Evolutionary conservation across 768 basidiomycete genomes (phyloP).

Genomic region (Kwoniella heveanensis): DNA sequence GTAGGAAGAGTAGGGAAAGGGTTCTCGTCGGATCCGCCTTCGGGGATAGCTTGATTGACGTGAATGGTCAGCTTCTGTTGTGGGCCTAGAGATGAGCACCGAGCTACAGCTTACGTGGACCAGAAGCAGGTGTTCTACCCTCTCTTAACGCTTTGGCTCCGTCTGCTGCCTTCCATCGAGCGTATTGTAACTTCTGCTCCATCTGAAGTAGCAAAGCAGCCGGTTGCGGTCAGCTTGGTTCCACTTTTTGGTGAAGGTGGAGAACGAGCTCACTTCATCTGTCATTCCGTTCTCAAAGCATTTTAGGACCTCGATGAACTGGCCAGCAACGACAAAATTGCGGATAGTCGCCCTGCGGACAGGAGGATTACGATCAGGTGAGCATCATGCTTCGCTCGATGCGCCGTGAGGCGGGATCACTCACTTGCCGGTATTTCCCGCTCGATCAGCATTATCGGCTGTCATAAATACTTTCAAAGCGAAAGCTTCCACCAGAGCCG

Average conservation of each 20-base stretch:
- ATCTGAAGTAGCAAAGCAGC: constrained; percentile 59
- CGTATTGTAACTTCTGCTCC: constrained; percentile 85
- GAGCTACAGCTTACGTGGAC: constrained; percentile 67
- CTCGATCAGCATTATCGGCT: constrained; percentile 90
- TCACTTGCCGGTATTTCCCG: constrained; percentile 73
- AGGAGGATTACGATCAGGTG: background rate
- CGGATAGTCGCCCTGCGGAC: constrained; percentile 75
- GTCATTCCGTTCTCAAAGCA: constrained; percentile 55
- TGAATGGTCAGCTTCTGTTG: background rate
- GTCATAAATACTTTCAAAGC: constrained; percentile 81
- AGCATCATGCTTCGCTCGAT: no score
- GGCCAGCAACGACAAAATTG: constrained; percentile 91
- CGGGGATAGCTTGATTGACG: constrained; percentile 35
- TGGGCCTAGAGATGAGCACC: no score
- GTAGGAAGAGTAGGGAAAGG: constrained; percentile 36
- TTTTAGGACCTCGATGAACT: constrained; percentile 86
- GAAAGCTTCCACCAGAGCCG: constrained; percentile 93
- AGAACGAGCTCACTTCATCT: constrained; percentile 49
- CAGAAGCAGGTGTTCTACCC: constrained; percentile 78
- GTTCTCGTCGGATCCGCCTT: constrained; percentile 18
- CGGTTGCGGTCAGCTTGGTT: constrained; percentile 6
- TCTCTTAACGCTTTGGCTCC: constrained; percentile 94
- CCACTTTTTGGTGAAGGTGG: background rate
- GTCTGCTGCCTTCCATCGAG: constrained; percentile 97
- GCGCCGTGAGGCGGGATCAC: no score